Evolutionary conservation across 805 yeast species (phyloP).

Genomic region (Candida oleophila): DNA sequence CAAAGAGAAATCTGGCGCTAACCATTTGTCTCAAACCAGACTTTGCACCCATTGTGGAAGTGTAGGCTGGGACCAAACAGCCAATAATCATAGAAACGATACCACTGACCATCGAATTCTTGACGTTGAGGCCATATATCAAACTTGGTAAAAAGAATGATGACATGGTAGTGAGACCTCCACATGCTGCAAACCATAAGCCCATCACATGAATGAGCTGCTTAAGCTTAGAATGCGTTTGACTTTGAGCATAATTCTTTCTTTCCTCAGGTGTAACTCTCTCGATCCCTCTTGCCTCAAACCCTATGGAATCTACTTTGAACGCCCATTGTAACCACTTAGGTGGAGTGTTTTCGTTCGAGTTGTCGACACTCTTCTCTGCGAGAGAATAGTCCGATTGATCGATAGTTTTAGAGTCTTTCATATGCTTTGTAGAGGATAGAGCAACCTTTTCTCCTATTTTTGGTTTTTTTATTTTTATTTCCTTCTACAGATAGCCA

Average conservation of each 20-base stretch:
- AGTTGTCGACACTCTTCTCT: background rate
- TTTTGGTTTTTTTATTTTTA: no score
- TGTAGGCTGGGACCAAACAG: slow-evolving; percentile 37
- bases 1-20: slow-evolving; percentile 34
- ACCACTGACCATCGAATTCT: slow-evolving; percentile 29
- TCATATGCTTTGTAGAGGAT: no score
- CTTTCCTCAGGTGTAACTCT: slow-evolving; percentile 30
- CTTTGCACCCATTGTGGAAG: slow-evolving; percentile 37
- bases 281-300: slow-evolving; percentile 36
- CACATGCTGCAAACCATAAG: slow-evolving; percentile 39
- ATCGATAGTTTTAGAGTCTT: background rate
- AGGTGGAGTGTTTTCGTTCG: background rate
- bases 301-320: slow-evolving; percentile 26
- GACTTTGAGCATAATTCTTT: slow-evolving; percentile 6
- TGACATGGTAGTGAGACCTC: slow-evolving; percentile 38
- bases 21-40: slow-evolving; percentile 41
- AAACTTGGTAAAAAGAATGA: slow-evolving; percentile 34
- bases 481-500: no score
- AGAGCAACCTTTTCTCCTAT: no score
- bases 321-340: slow-evolving; percentile 16
- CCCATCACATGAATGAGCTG: slow-evolving; percentile 33
- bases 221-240: slow-evolving; percentile 8
- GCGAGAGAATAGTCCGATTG: background rate
- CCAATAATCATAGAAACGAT: slow-evolving; percentile 29
- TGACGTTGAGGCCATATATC: slow-evolving; percentile 23